phyloP scores from a whole-genome alignment of 2,329 filamentous ascomycete species.

The Scedosporium minutisporum region DNA sequence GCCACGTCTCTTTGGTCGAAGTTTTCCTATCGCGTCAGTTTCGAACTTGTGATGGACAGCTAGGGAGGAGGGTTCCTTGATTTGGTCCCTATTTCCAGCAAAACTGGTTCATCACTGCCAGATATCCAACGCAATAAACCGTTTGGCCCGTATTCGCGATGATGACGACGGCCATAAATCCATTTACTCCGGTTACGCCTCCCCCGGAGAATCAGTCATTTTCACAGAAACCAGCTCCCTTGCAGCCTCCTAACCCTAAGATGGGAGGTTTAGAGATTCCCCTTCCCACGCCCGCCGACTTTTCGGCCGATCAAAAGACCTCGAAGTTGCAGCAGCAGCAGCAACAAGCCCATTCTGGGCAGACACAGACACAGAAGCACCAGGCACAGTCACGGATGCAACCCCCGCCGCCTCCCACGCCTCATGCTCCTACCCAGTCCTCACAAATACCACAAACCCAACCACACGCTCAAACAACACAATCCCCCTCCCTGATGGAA shows the following conservation, averaged over 20 bases:
- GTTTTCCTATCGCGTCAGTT: background rate
- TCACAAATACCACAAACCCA: background rate
- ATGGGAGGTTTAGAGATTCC: slow-evolving; percentile 11
- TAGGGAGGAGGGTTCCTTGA: background rate
- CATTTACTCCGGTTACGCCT: slow-evolving; percentile 27
- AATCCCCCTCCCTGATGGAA: background rate
- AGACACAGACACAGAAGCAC: background rate
- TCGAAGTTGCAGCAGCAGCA: background rate
- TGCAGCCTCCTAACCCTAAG: slow-evolving; percentile 10
- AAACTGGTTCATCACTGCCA: background rate
- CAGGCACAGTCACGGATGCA: background rate
- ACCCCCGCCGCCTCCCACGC: slow-evolving; percentile 2
- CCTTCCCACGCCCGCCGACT: slow-evolving; percentile 10
- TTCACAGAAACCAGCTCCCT: slow-evolving; percentile 7
- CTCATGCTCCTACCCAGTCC: background rate
- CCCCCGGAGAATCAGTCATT: slow-evolving; percentile 28
- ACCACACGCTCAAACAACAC: slow-evolving; percentile 6
- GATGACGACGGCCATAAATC: slow-evolving; percentile 9
- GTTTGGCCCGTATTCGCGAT: background rate
- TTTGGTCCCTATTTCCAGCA: background rate
- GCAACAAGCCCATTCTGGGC: background rate
- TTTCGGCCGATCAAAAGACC: background rate
- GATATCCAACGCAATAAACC: background rate
- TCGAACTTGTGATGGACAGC: background rate
- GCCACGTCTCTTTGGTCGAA: no score